Conservation (phyloP, 345 rosid genomes). For the Zanthoxylum bungeanum region DNA sequence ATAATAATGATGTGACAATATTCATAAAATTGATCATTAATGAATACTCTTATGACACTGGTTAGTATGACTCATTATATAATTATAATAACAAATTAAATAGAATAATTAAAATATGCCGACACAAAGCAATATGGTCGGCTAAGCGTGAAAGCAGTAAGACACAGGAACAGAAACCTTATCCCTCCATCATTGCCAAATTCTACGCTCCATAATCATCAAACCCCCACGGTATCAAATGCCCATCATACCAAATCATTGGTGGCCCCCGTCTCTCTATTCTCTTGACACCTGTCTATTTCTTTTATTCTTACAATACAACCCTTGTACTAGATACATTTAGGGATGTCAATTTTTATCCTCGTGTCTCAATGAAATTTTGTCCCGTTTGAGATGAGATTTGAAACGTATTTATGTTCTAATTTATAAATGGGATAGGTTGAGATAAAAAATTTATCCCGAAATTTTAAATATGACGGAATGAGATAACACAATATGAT, state of each 20-base stretch:
- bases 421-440: too few relatives aligned
- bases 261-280: slow-evolving; percentile 36
- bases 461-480: too few relatives aligned
- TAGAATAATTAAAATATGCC: neutral
- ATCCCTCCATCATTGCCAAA: slow-evolving; percentile 34
- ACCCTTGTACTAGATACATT: neutral
- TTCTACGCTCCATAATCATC: slow-evolving; percentile 49
- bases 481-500: too few relatives aligned
- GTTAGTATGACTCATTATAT: too few relatives aligned
- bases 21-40: too few relatives aligned
- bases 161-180: neutral
- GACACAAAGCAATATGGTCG: slow-evolving; percentile 24
- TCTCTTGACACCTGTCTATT: slow-evolving; percentile 19
- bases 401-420: too few relatives aligned
- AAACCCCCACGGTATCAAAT: slow-evolving; percentile 49
- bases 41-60: too few relatives aligned
- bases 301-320: neutral
- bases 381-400: too few relatives aligned
- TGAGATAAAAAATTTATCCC: too few relatives aligned
- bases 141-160: slow-evolving; percentile 4
- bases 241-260: slow-evolving; percentile 61
- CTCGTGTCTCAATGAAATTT: too few relatives aligned
- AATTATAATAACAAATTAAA: neutral
- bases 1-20: too few relatives aligned
- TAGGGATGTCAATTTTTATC: too few relatives aligned